Base-by-base conservation (phyloP, 2,329 filamentous ascomycete species). In the Aspergillus transmontanensis region DNA sequence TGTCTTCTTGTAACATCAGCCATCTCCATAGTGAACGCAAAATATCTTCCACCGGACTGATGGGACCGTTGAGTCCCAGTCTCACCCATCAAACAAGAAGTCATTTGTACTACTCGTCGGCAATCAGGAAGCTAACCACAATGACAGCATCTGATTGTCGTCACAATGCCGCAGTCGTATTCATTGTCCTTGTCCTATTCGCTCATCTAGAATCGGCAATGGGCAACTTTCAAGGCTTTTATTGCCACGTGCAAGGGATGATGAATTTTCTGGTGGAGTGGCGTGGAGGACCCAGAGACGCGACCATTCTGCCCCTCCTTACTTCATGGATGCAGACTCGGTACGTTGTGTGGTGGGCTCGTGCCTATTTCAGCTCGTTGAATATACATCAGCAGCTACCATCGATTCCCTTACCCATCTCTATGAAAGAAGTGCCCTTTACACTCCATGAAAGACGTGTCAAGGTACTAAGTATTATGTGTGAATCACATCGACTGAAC, bases 311-410 rank as follows among this genome's bases (percentile, higher is more conserved):
- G 9, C 43, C 45, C 2, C 63, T 72, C n/a, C 60, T 71, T 21
- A 64, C 64, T 34, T 62, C 68, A 21, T 72, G 69, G 69, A 65
- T 71, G 61, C 71, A 72, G 36, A 53, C 65, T 12, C 68, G 60
- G 32, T 69, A 64, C 26, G 61, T 70, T 12, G 63, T 72, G 19
- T 72, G 70, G 71, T 73, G 70, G 70, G 70, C 70, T 14, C 69
- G 71, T 6, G 59, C 62, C 16, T 71, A 73, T 53, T 73, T 72
- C 48, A 69, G 70, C 59, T 66, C 66, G 0, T 10, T 69, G 3
- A 62, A 71, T 19, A 48, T 72, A 9, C 65, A 68, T 19, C 62
- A 54, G 43, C 54, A 60, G 3, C 41, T 68, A 1, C 66, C 68
- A 0, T 36, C 68, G 4, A 60, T 69, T 19, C 43, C 30, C 1